Evolutionary conservation across 768 basidiomycete genomes (phyloP), one percentile per base, ranked within the genome.

Genomic region (Leccinellum rugosiceps): DNA sequence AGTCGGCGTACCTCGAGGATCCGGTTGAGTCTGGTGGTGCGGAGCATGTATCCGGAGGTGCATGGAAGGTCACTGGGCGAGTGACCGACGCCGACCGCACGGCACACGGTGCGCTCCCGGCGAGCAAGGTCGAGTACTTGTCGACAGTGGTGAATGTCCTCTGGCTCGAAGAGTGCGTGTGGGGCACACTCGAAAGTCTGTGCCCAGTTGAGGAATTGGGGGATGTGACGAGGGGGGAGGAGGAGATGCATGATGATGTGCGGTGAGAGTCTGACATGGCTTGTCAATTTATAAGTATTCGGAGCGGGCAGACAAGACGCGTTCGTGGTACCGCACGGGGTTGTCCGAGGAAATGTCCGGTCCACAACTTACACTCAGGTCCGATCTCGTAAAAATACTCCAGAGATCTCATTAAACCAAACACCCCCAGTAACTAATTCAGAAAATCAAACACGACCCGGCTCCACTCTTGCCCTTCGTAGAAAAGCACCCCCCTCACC

Each of bases 41-140:
- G 80, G 56, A 98, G 74, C 85, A 98, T 89, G 75, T 83, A 94
- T 11, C 86, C 92, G 52, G 76, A 81, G 0, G 94, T 97, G 74
- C 94, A 98, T 0, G 92, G 90, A 50, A 98, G 79, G 75, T 99
- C 96, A 67, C 87, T 90, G 23, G 96, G 96, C 57, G 89, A 91
- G 75, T 98, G 95, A 2, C 95, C 96, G 15, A 92, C 85, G 13
- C 94, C 97, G 13, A 86, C 88, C 1, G 91, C 89, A 55, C 94
- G 84, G 32, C 98, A 78, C 21, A 81, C 77, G 67, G 82, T 84
- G 15, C 80, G 75, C 68, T 94, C 84, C 44, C 88, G 77, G 17
- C 86, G 78, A 0, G 94, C 94, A 25, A 94, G 84, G 66, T 92
- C 90, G 26, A 98, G 78, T 47, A 95, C 78, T 62, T 84, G 80